Evolutionary conservation across 345 rosid genomes (phyloP).

Genomic region (Eucalyptus viminalis): DNA sequence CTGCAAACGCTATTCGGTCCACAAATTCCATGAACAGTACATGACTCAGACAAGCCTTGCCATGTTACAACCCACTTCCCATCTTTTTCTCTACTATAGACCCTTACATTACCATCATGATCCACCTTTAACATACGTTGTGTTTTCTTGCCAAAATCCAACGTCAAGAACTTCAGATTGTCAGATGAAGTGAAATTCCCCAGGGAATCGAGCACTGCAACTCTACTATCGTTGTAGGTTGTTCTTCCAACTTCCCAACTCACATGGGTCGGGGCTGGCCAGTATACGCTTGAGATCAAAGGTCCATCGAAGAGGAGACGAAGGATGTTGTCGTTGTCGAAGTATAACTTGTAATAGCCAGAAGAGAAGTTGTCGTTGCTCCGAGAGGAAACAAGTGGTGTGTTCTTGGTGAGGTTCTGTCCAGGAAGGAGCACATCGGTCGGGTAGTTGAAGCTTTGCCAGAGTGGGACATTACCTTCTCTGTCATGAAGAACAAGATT

Average conservation of each 20-base stretch:
- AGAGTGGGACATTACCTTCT: background rate
- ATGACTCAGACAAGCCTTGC: background rate
- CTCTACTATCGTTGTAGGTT: background rate
- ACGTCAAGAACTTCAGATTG: background rate
- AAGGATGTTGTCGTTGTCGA: conserved; percentile 11
- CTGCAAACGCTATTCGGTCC: background rate
- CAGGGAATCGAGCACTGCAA: background rate
- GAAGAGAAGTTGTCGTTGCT: background rate
- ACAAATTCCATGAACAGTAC: background rate
- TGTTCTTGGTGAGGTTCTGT: background rate
- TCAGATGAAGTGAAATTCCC: conserved; percentile 13
- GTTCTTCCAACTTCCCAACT: conserved; percentile 5
- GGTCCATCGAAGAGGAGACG: conserved; percentile 2
- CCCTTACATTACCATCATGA: conserved; percentile 15
- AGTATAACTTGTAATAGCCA: conserved; percentile 10
- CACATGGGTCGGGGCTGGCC: conserved; percentile 3
- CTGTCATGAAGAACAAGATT: conserved; percentile 5
- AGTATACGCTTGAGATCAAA: conserved; percentile 5
- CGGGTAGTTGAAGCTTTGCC: conserved; percentile 26
- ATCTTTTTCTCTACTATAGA: background rate
- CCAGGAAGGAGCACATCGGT: conserved; percentile 20
- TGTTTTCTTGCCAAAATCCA: conserved; percentile 1
- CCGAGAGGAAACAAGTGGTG: conserved; percentile 1
- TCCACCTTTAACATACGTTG: conserved; percentile 12
- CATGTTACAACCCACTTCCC: conserved; percentile 8